Evolutionary conservation across 148 eudicot species (phyloP).

Genomic region (Drosera capensis): DNA sequence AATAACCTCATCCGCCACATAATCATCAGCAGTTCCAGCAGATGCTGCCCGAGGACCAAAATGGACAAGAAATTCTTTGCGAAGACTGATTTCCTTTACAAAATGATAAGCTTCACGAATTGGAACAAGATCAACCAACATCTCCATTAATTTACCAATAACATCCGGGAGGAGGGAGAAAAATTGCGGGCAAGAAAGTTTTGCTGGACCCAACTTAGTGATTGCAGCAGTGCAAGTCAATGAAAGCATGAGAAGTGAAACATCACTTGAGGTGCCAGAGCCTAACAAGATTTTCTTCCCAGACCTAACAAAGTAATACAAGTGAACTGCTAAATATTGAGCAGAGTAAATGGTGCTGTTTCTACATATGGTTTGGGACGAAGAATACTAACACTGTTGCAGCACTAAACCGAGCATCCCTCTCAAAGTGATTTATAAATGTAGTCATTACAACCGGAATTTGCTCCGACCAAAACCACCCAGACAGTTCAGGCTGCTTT

Average conservation of each 20-base stretch:
- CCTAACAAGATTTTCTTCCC: conserved; percentile 27
- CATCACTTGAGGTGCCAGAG: conserved; percentile 47
- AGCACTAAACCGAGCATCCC: conserved; percentile 57
- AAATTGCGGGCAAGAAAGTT: conserved; percentile 74
- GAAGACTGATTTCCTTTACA: conserved; percentile 68
- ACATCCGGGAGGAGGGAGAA: conserved; percentile 71
- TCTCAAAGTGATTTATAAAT: conserved; percentile 73
- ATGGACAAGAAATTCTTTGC: conserved; percentile 75
- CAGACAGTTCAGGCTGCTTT: conserved; percentile 58
- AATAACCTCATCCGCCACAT: conserved; percentile 54
- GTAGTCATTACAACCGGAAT: conserved; percentile 67
- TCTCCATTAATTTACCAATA: conserved; percentile 79
- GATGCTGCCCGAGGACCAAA: conserved; percentile 91
- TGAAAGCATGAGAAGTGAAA: conserved; percentile 61
- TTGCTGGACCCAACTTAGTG: conserved; percentile 79
- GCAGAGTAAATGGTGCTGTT: not conserved
- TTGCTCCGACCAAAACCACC: conserved; percentile 98
- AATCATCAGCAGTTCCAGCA: conserved; percentile 47
- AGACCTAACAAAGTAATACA: conserved; percentile 24
- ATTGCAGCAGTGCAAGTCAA: conserved; percentile 65
- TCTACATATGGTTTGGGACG: conserved; percentile 3
- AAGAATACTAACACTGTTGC: conserved; percentile 51
- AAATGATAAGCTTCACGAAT: conserved; percentile 56
- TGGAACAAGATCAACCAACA: conserved; percentile 58
- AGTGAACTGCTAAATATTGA: conserved; percentile 4